Evolutionary conservation across 23 red algal genomes (phyloP).

Genomic region (Cyanidioschyzon merolae): DNA sequence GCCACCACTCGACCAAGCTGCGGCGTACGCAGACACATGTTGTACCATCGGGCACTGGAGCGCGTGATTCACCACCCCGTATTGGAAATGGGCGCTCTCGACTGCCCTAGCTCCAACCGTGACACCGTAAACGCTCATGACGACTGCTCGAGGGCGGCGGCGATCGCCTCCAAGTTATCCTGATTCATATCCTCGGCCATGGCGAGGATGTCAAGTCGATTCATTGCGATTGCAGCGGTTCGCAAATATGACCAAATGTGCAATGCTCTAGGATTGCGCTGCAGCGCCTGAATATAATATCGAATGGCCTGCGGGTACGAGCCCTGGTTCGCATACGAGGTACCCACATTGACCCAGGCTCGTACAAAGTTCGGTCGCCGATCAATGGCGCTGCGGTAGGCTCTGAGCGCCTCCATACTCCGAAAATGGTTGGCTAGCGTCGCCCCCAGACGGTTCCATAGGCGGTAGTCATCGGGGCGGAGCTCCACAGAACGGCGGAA

Average conservation of each 20-base stretch:
- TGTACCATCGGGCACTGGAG: no score
- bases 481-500: constrained; percentile 59
- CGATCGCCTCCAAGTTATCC: constrained; percentile 27
- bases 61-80: no score
- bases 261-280: not conserved
- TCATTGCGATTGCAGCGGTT: constrained; percentile 38
- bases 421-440: constrained; percentile 77
- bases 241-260: constrained; percentile 64
- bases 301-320: constrained; percentile 34
- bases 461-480: constrained; percentile 38
- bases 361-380: constrained; percentile 49
- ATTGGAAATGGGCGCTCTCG: no score
- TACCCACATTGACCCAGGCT: constrained; percentile 98
- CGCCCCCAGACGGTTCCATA: constrained; percentile 95
- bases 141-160: not conserved
- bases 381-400: constrained; percentile 84
- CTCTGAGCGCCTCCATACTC: constrained; percentile 54
- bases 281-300: constrained; percentile 59
- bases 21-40: no score
- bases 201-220: constrained; percentile 40
- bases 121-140: no score
- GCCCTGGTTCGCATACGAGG: constrained; percentile 74
- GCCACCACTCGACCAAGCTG: no score
- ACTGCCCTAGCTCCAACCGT: no score
- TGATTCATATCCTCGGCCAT: constrained; percentile 30